Base-by-base conservation (phyloP, 176 grass and related monocot genomes). In the Aegilops sharonensis region DNA sequence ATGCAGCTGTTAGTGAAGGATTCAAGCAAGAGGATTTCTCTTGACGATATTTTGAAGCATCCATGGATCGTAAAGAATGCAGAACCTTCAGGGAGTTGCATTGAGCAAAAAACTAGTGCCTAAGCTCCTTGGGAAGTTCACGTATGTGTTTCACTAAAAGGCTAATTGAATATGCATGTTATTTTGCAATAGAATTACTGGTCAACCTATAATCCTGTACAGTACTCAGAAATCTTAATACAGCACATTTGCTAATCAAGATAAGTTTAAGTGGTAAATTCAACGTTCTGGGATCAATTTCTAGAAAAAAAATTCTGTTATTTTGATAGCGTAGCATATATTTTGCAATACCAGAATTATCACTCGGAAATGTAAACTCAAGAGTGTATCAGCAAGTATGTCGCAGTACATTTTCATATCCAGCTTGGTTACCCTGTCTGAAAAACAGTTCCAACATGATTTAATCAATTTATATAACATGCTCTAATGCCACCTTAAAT, bases 1-100 rank as follows among this genome's bases (percentile, higher is more conserved):
- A 72, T 80, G 64, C 75, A 98, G 96, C 93, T 98, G 37, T 82
- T 98, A 18, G 93, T 95, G 68, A 98, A 98, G 86, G 96, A 98
- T 78, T 92, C 96, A 63, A 89, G 84, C 64, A 98, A 95, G 88
- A 92, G 96, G 59, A 88, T 95, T 18, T 92, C 90, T 73, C 50
- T 98, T 84, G 59, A 94, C 59, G 88, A 98, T 72, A 92, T 98
- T 52, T 78, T 95, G 87, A 92, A 77, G 57, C 96, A 98, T 87
- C 92, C 90, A 68, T 98, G 93, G 93, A 95, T 98, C 40, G 62
- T 89, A 43, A 94, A 82, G 59, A 94, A 94, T 89, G 93, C 96
- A 64, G 93, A 95, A 9, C 88, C 92, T 85, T 92, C 91, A 61
- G 95, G 93, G 57, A 90, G 89, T 57, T 57, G 52, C 52, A 57